Conservation (phyloP, 768 basidiomycete genomes). For the Mycena epipterygia region DNA sequence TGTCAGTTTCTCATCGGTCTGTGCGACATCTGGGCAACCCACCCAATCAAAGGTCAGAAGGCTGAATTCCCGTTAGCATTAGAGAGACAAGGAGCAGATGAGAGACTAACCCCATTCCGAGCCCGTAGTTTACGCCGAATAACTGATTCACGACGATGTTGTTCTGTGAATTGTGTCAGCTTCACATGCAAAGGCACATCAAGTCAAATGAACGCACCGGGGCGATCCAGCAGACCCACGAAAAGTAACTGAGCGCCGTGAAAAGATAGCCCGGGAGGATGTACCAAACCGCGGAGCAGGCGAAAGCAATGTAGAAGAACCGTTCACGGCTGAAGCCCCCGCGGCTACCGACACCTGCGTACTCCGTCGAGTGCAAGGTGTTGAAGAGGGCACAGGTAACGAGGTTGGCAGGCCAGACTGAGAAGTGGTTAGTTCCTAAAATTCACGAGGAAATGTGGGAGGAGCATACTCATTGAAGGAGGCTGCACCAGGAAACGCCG, state of each 20-base stretch:
- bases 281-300: constrained; percentile 70
- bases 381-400: constrained; percentile 83
- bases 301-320: constrained; percentile 76
- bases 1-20: too few relatives aligned
- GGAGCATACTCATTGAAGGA: constrained; percentile 55
- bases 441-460: background rate
- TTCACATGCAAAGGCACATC: background rate
- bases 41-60: too few relatives aligned
- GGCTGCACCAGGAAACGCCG: constrained; percentile 82
- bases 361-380: constrained; percentile 78
- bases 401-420: constrained; percentile 81
- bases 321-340: constrained; percentile 76
- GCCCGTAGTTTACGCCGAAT: constrained; percentile 34
- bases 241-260: constrained; percentile 69
- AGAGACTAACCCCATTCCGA: constrained; percentile 47
- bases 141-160: constrained; percentile 34
- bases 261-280: constrained; percentile 59
- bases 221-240: constrained; percentile 52
- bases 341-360: constrained; percentile 72
- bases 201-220: background rate
- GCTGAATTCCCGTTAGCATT: too few relatives aligned
- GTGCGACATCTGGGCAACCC: too few relatives aligned
- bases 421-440: constrained; percentile 44
- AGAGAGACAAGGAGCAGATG: background rate
- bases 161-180: background rate